Evolutionary conservation across 495 filamentous ascomycete species (phyloP).

Genomic region (Penicillium tannophilum): DNA sequence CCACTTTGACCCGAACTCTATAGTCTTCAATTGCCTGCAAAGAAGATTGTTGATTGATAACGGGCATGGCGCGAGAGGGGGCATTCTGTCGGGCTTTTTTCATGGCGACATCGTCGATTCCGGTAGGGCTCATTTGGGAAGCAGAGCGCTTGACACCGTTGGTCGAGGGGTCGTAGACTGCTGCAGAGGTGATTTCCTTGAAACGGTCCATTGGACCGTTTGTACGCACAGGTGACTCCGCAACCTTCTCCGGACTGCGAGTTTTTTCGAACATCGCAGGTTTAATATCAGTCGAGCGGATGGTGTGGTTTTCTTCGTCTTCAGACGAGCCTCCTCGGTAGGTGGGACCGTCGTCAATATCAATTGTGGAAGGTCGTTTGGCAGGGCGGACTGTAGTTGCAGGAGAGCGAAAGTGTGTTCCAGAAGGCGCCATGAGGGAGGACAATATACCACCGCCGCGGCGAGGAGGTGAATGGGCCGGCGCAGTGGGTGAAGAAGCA

Average conservation of each 20-base stretch:
- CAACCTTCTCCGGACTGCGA: conserved; percentile 41
- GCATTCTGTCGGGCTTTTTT: conserved; percentile 50
- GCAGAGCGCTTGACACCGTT: conserved; percentile 43
- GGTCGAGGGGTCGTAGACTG: conserved; percentile 47
- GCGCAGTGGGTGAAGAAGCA: conserved; percentile 73
- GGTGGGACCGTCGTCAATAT: conserved; percentile 58
- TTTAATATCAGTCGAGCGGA: conserved; percentile 64
- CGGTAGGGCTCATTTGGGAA: conserved; percentile 47
- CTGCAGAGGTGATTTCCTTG: conserved; percentile 49
- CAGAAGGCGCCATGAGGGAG: conserved; percentile 72
- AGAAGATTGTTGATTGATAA: conserved; percentile 34
- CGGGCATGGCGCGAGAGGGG: conserved; percentile 59
- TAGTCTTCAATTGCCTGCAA: conserved; percentile 59
- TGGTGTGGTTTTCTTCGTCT: conserved; percentile 47
- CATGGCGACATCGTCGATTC: conserved; percentile 40
- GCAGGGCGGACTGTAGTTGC: conserved; percentile 28
- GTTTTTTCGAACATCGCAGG: conserved; percentile 62
- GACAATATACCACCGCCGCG: conserved; percentile 51
- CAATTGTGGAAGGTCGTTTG: conserved; percentile 43
- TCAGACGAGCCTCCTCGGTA: conserved; percentile 61
- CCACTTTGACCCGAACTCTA: conserved; percentile 54
- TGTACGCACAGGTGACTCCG: conserved; percentile 36
- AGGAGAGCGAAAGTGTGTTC: conserved; percentile 70
- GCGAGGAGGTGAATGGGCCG: conserved; percentile 49
- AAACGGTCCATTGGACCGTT: conserved; percentile 40